Conservation (phyloP, 208 protist species). For the Trypanosoma theileri region DNA sequence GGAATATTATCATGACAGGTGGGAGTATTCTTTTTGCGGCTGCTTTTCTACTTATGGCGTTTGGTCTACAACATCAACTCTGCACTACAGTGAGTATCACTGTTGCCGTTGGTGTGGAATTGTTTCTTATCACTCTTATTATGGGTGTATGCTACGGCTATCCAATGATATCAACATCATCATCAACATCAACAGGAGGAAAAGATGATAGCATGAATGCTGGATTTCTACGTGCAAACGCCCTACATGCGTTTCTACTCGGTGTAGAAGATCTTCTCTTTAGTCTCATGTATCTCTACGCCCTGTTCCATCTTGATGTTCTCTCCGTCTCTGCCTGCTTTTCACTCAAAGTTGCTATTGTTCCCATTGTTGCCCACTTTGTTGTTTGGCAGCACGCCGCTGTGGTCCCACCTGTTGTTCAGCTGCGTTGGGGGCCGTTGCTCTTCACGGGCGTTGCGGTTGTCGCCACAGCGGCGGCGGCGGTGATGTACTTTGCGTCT, state of each 20-base stretch:
- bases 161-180: slow-evolving; percentile 1
- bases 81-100: slow-evolving; percentile 6
- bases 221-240: slow-evolving; percentile 12
- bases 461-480: slow-evolving; percentile 9
- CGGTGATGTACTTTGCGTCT: slow-evolving; percentile 27
- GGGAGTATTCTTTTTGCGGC: slow-evolving; percentile 23
- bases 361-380: slow-evolving; percentile 13
- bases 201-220: slow-evolving; percentile 7
- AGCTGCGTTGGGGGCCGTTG: slow-evolving; percentile 13
- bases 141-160: slow-evolving; percentile 18
- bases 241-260: slow-evolving; percentile 12
- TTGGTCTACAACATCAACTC: neutral
- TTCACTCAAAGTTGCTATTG: slow-evolving; percentile 18
- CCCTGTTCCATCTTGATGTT: slow-evolving; percentile 24
- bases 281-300: slow-evolving; percentile 23
- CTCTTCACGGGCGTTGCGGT: slow-evolving; percentile 18
- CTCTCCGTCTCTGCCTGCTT: slow-evolving; percentile 28
- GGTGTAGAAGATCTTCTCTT: slow-evolving; percentile 16
- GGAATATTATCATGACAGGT: slow-evolving; percentile 23
- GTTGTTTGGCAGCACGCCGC: slow-evolving; percentile 13
- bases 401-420: slow-evolving; percentile 2
- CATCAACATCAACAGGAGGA: neutral
- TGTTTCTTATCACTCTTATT: slow-evolving; percentile 16
- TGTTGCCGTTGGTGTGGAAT: slow-evolving; percentile 11
- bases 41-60: slow-evolving; percentile 21